Percentiles rank a stretch among this genome's conserved stretches.
Conservation (phyloP, 345 rosid species). For the Aquilaria yunnanensis region DNA sequence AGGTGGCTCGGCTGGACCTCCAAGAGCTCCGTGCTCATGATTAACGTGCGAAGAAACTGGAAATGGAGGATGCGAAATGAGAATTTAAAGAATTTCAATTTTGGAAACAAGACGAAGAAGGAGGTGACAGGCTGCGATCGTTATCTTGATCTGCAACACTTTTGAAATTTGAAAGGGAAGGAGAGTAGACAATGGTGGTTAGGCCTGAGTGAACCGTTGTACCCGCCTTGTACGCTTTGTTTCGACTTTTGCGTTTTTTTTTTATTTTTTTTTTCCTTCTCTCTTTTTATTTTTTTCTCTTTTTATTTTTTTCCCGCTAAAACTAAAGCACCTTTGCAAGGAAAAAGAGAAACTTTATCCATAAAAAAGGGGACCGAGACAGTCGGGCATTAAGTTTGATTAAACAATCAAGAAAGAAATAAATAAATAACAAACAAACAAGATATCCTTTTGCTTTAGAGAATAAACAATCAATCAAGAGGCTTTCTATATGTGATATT, state of each 20-base stretch:
- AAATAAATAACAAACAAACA: no score
- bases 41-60: conserved; percentile 3
- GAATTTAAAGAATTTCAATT: not conserved
- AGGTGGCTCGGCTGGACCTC: conserved; percentile 41
- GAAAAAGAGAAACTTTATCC: no score
- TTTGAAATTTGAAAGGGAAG: not conserved
- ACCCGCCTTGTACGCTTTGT: no score
- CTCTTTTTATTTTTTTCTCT: not conserved
- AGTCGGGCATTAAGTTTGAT: no score
- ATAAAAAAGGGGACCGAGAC: no score
- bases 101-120: not conserved
- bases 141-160: not conserved
- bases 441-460: no score
- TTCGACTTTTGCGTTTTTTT: not conserved
- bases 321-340: no score
- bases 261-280: not conserved
- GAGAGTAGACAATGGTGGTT: not conserved
- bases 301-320: not conserved
- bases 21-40: conserved; percentile 40
- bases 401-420: no score
- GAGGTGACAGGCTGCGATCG: not conserved
- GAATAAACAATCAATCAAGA: no score
- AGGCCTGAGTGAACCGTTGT: not conserved
- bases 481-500: no score
- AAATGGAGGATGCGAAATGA: not conserved